Percentiles rank a stretch among this genome's conserved stretches.
phyloP scores from a whole-genome alignment of 208 protist genomes.

The Leishmania major region DNA sequence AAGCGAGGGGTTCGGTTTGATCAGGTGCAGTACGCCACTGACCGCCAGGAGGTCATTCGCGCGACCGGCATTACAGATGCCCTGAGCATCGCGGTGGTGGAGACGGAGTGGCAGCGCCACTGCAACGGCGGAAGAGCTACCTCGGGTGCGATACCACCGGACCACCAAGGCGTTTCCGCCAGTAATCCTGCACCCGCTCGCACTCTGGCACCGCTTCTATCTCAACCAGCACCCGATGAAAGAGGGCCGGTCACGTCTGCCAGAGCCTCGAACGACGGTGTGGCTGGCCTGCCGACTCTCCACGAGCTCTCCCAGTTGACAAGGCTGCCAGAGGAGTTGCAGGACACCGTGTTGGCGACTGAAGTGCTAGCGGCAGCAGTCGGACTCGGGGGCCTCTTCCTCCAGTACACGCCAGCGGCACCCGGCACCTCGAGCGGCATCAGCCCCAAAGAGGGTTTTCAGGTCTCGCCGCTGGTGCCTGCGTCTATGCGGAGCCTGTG shows the following conservation, averaged over 20 bases:
- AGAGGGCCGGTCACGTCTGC: background rate
- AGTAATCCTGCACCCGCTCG: background rate
- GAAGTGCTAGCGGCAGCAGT: slow-evolving; percentile 74
- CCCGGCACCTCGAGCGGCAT: background rate
- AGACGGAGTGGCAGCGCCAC: slow-evolving; percentile 81
- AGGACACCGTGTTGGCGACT: slow-evolving; percentile 65
- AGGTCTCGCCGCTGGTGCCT: slow-evolving; percentile 57
- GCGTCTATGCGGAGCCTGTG: slow-evolving; percentile 70
- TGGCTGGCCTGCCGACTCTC: slow-evolving; percentile 1
- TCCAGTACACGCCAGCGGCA: slow-evolving; percentile 17
- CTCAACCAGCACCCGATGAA: background rate
- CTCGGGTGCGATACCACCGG: background rate
- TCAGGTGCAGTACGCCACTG: slow-evolving; percentile 70
- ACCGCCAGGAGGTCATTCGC: slow-evolving; percentile 65
- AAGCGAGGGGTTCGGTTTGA: slow-evolving; percentile 70
- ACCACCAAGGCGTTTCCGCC: background rate
- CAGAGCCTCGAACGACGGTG: background rate
- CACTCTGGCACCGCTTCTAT: slow-evolving; percentile 20
- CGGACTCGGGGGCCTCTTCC: slow-evolving; percentile 60
- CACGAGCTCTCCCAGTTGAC: slow-evolving; percentile 48
- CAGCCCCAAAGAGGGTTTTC: slow-evolving; percentile 40
- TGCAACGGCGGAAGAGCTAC: background rate
- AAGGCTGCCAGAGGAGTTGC: slow-evolving; percentile 77
- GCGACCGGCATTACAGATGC: slow-evolving; percentile 79
- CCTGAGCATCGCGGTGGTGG: slow-evolving; percentile 75